phyloP scores from a whole-genome alignment of 1,284 basidiomycete species.

The Vanrija sp. region DNA sequence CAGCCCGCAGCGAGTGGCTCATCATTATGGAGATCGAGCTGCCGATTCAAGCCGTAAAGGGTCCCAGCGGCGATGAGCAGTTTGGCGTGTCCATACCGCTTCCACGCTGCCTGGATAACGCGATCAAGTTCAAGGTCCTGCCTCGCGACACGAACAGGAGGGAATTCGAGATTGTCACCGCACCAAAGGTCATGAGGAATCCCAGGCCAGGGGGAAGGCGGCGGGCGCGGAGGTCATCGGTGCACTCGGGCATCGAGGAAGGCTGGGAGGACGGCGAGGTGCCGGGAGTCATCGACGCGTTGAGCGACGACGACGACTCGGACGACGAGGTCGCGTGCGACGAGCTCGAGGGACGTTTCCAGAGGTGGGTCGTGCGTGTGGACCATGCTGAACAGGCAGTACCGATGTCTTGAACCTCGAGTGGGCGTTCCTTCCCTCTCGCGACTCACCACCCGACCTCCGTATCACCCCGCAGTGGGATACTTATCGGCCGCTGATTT shows the following conservation, averaged over 20 bases:
- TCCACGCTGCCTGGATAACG: constrained; percentile 41
- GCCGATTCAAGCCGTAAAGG: constrained; percentile 19
- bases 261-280: constrained; percentile 40
- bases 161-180: constrained; percentile 33
- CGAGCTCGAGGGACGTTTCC: constrained; percentile 41
- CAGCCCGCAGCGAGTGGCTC: constrained; percentile 33
- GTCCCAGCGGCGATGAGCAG: constrained; percentile 11
- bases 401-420: constrained; percentile 32
- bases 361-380: constrained; percentile 22
- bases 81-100: constrained; percentile 27
- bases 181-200: constrained; percentile 29
- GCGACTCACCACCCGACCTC: constrained; percentile 18
- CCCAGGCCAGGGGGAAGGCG: too few species aligned
- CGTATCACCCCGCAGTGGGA: constrained; percentile 27
- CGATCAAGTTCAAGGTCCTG: constrained; percentile 32
- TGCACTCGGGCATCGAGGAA: constrained; percentile 16
- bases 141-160: constrained; percentile 10
- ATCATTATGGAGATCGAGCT: constrained; percentile 34
- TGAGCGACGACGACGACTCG: constrained; percentile 16
- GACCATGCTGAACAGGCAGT: constrained; percentile 16
- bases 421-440: constrained; percentile 28
- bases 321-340: constrained; percentile 20
- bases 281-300: constrained; percentile 13
- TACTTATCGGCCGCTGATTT: constrained; percentile 17
- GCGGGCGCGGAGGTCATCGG: too few species aligned